Evolutionary conservation across 2,329 filamentous ascomycete genomes (phyloP), one percentile per base, ranked within the genome.

Genomic region (Intubia oerlemansii): DNA sequence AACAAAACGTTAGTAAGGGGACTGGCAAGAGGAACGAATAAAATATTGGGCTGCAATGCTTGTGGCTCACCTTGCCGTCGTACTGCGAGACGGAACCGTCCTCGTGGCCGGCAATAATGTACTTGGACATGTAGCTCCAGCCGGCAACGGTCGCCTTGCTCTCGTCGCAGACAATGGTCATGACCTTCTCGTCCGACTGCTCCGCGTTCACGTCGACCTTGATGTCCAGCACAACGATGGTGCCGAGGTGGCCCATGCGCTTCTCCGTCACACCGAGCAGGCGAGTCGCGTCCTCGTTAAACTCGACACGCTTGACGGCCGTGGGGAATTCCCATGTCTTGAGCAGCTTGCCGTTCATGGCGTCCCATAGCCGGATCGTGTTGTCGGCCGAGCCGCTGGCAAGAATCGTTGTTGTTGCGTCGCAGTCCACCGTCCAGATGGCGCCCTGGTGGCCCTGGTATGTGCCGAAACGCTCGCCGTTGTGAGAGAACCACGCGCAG

Each of bases 301-400:
- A 98, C 57, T 93, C 85, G 51, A 92, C 84, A 44, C 88, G 72
- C 71, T 98, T 95, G 53, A 98, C 81, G 39, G 84, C 82, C 25
- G 88, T 95, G 35, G 78, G 73, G 57, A 93, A 93, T 42, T 98
- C 84, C 88, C 88, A 98, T 32, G 77, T 79, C 72, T 95, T 93
- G 46, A 98, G 66, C 50, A 79, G 75, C 50, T 79, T 80, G 49
- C 88, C 88, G 11, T 77, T 78, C 66, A 82, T 78, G 51, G 93
- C 66, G 50, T 98, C 82, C 88, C 88, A 98, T 45, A 98, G 66
- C 47, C 84, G 73, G 55, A 98, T 85, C 25, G 85, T 93, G 65
- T 95, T 95, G 61, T 98, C 88, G 54, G 88, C 88, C 43, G 84
- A 88, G 45, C 88, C 88, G 36, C 80, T 90, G 47, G 85, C 88